phyloP scores from a whole-genome alignment of 106 monocot genomes.

The Acorus calamus region DNA sequence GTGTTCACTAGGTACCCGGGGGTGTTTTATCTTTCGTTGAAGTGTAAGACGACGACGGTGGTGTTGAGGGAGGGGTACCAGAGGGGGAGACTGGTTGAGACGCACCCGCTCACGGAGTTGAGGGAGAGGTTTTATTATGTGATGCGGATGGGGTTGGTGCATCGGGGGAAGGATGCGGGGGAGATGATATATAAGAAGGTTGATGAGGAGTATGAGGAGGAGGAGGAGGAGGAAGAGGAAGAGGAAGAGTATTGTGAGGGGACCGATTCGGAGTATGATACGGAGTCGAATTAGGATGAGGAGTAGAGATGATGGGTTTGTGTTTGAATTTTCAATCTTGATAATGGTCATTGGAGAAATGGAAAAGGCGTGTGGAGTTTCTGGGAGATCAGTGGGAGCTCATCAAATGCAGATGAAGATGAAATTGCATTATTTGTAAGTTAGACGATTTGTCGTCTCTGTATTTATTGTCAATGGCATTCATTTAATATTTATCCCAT shows the following conservation, averaged over 20 bases:
- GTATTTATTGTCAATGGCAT: no score
- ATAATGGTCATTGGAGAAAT: no score
- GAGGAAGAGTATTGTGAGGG: slow-evolving; percentile 47
- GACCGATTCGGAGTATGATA: slow-evolving; percentile 29
- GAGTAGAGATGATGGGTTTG: slow-evolving; percentile 15
- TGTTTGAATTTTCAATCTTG: no score
- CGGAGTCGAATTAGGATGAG: slow-evolving; percentile 12
- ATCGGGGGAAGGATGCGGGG: slow-evolving; percentile 53
- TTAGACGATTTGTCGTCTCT: no score
- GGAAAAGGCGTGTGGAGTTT: no score
- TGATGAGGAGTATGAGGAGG: slow-evolving; percentile 7
- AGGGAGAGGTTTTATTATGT: slow-evolving; percentile 78
- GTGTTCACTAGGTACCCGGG: slow-evolving; percentile 92
- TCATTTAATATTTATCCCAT: no score
- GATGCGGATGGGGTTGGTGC: slow-evolving; percentile 79
- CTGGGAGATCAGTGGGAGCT: no score
- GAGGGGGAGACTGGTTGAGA: slow-evolving; percentile 78
- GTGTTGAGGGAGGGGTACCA: slow-evolving; percentile 75
- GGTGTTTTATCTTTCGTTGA: slow-evolving; percentile 85
- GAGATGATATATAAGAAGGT: slow-evolving; percentile 48
- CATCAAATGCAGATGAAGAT: no score
- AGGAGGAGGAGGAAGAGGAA: slow-evolving; percentile 22
- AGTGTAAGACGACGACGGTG: slow-evolving; percentile 97
- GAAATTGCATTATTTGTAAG: no score
- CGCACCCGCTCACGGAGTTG: slow-evolving; percentile 44